Conservation (phyloP, 2,329 filamentous ascomycete genomes). For the Xylariaceae sp. region DNA sequence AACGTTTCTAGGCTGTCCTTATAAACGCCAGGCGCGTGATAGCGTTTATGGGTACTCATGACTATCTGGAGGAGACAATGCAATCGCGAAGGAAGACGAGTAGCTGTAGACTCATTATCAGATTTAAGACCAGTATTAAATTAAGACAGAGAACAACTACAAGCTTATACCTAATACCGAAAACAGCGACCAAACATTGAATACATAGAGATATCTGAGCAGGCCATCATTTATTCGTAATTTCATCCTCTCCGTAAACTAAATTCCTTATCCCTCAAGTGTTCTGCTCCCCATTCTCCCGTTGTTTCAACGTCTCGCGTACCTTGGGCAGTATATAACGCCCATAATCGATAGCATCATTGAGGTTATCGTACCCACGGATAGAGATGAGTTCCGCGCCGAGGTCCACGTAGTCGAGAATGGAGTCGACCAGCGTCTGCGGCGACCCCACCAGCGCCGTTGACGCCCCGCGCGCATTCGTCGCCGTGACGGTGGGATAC, state of each 20-base stretch:
- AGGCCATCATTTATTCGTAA: not conserved
- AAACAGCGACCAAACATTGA: not conserved
- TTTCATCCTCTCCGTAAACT: not conserved
- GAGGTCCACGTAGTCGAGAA: conserved; percentile 60
- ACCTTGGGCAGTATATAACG: conserved; percentile 57
- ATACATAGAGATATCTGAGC: not conserved
- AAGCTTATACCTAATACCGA: too few relatives aligned
- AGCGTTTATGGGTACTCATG: too few relatives aligned
- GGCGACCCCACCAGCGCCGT: conserved; percentile 60
- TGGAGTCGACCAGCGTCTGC: conserved; percentile 55
- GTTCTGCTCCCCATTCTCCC: conserved; percentile 9
- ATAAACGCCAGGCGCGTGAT: too few relatives aligned
- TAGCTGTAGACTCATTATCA: too few relatives aligned
- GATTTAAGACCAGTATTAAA: too few relatives aligned
- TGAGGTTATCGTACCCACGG: conserved; percentile 62
- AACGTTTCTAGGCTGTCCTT: too few relatives aligned
- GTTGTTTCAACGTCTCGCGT: conserved; percentile 39
- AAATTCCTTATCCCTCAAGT: not conserved
- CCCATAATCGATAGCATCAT: conserved; percentile 63
- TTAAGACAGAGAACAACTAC: too few relatives aligned
- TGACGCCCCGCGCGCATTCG: conserved; percentile 60
- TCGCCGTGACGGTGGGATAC: conserved; percentile 65
- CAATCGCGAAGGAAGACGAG: too few relatives aligned
- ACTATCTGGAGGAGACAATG: too few relatives aligned
- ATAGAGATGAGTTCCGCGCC: conserved; percentile 62